A percentile compares a stretch with the other conserved stretches of the same genome.
Evolutionary conservation across 208 protist species (phyloP).

Genomic region (Trypanosoma caninum): DNA sequence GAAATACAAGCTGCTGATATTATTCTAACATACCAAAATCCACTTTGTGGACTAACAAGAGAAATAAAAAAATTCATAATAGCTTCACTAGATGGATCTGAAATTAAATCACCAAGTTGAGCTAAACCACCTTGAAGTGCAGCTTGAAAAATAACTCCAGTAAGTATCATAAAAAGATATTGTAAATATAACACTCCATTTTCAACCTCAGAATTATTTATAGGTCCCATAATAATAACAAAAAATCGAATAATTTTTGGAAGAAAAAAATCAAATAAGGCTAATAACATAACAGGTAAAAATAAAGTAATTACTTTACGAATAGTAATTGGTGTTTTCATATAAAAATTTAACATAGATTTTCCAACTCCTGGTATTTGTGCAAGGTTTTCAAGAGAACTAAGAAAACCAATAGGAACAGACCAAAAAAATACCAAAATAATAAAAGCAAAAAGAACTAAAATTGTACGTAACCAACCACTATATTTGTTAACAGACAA

Average conservation of each 20-base stretch:
- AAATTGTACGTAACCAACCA: slow-evolving; percentile 39
- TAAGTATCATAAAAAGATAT: slow-evolving; percentile 87
- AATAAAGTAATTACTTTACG: slow-evolving; percentile 48
- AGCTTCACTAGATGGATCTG: slow-evolving; percentile 26
- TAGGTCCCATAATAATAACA: slow-evolving; percentile 66
- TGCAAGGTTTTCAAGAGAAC: slow-evolving; percentile 69
- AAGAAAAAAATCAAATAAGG: slow-evolving; percentile 67
- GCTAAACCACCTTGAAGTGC: slow-evolving; percentile 67
- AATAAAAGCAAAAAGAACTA: slow-evolving; percentile 49
- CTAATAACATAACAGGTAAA: slow-evolving; percentile 64
- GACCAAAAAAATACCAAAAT: slow-evolving; percentile 64
- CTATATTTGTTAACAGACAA: slow-evolving; percentile 39
- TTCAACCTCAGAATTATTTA: slow-evolving; percentile 57
- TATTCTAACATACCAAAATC: slow-evolving; percentile 86
- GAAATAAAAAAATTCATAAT: slow-evolving; percentile 59
- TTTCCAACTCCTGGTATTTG: slow-evolving; percentile 43
- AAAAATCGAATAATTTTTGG: slow-evolving; percentile 66
- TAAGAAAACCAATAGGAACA: slow-evolving; percentile 70
- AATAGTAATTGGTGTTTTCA: slow-evolving; percentile 38
- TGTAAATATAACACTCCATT: slow-evolving; percentile 66
- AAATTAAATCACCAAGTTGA: slow-evolving; percentile 45
- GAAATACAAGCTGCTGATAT: slow-evolving; percentile 54
- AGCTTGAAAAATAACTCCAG: slow-evolving; percentile 80
- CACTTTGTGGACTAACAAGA: slow-evolving; percentile 64
- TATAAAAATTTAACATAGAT: slow-evolving; percentile 30